Percentiles rank a stretch among this genome's conserved stretches.
phyloP scores from a whole-genome alignment of 768 basidiomycete genomes.

The Leccinellum luteum region DNA sequence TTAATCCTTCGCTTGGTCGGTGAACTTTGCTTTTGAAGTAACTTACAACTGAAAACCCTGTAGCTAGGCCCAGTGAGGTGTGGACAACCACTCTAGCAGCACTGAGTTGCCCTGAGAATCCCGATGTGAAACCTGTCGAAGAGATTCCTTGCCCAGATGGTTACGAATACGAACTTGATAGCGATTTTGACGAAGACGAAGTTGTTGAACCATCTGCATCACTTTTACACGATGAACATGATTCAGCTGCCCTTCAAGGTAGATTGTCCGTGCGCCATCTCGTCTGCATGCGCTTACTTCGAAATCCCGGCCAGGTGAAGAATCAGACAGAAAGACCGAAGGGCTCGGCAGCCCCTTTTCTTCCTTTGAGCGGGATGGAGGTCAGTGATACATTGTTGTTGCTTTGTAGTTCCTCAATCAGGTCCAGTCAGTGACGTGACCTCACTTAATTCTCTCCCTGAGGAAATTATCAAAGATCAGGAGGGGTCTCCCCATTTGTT shows the following conservation, averaged over 20 bases:
- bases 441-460: background rate
- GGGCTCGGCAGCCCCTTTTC: conserved; percentile 4
- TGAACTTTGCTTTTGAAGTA: background rate
- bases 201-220: background rate
- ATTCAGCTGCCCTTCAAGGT: conserved; percentile 1
- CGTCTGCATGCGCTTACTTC: background rate
- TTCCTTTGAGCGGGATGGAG: conserved; percentile 8
- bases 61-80: conserved; percentile 9
- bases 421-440: conserved; percentile 3
- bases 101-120: background rate
- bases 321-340: background rate
- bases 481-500: background rate
- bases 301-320: conserved; percentile 1
- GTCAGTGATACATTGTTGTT: background rate
- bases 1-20: conserved; percentile 12
- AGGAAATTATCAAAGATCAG: conserved; percentile 8
- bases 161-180: conserved; percentile 24
- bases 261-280: background rate
- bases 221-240: background rate
- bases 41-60: background rate
- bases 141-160: conserved; percentile 8
- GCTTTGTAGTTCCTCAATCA: conserved; percentile 6
- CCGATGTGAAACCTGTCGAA: background rate
- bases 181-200: conserved; percentile 25
- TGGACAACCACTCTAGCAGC: conserved; percentile 9